These are phyloP conservation scores for Eucalyptus camaldulensis DNA, from an alignment of 345 rosid genomes.

Conservation along the genomic window DNA sequence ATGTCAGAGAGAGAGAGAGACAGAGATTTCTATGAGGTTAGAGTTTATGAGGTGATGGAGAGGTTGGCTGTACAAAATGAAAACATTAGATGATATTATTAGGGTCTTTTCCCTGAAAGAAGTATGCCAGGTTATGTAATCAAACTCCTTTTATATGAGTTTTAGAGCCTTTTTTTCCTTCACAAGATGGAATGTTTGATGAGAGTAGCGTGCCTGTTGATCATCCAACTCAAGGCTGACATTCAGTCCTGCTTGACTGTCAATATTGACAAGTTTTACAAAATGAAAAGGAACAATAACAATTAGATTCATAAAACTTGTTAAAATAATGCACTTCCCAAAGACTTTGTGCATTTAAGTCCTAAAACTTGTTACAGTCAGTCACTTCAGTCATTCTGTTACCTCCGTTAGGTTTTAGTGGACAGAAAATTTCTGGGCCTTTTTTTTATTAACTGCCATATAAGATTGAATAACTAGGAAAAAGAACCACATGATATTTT, in stretches of 20 bases:
- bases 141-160: neutral
- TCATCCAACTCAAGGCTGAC: neutral
- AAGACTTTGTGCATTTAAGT: neutral
- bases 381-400: neutral
- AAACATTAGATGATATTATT: neutral
- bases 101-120: neutral
- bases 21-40: neutral
- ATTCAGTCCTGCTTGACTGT: neutral
- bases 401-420: neutral
- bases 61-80: neutral
- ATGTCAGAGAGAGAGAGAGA: neutral
- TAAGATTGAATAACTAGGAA: neutral
- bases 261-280: neutral
- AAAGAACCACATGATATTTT: neutral
- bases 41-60: neutral
- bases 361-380: neutral
- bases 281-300: neutral
- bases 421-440: neutral
- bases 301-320: neutral
- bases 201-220: neutral
- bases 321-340: neutral
- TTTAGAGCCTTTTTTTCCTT: neutral
- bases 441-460: neutral
- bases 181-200: neutral
- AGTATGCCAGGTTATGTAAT: neutral